Percentiles rank a stretch among this genome's conserved stretches.
Evolutionary conservation across 768 basidiomycete genomes (phyloP).

Genomic region (Mycena crocata): DNA sequence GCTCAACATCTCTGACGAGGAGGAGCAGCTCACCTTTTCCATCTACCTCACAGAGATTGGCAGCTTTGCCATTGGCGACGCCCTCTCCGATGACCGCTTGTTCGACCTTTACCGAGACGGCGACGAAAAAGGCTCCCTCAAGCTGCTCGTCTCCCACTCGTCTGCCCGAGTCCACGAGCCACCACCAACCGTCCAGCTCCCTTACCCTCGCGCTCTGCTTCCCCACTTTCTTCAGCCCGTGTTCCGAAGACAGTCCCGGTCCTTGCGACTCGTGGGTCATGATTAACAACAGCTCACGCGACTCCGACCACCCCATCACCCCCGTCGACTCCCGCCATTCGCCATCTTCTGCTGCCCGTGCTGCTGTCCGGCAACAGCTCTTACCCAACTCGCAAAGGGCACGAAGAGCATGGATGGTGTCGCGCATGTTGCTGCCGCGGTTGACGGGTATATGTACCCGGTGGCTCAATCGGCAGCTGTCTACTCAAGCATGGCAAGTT

Average conservation of each 20-base stretch:
- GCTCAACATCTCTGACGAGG: slow-evolving; percentile 88
- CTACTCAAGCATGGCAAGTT: slow-evolving; percentile 94
- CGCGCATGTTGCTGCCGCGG: slow-evolving; percentile 55
- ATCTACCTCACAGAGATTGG: slow-evolving; percentile 93
- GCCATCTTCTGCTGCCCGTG: slow-evolving; percentile 38
- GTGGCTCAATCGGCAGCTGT: slow-evolving; percentile 93
- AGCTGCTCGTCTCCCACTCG: slow-evolving; percentile 82
- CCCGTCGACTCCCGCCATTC: slow-evolving; percentile 26
- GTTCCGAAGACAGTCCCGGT: slow-evolving; percentile 30
- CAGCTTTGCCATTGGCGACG: slow-evolving; percentile 77
- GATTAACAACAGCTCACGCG: slow-evolving; percentile 18
- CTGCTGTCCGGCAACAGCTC: slow-evolving; percentile 44
- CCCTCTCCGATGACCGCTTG: slow-evolving; percentile 77
- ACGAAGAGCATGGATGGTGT: slow-evolving; percentile 68
- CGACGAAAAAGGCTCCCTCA: slow-evolving; percentile 84
- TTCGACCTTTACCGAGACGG: slow-evolving; percentile 80
- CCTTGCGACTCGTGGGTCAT: slow-evolving; percentile 29
- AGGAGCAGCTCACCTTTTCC: slow-evolving; percentile 75
- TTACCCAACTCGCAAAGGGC: slow-evolving; percentile 47
- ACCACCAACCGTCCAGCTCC: slow-evolving; percentile 44
- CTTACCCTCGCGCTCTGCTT: slow-evolving; percentile 46
- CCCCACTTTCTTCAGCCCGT: slow-evolving; percentile 48
- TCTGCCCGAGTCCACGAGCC: slow-evolving; percentile 71
- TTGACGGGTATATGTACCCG: slow-evolving; percentile 98
- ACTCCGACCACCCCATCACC: slow-evolving; percentile 27